Evolutionary conservation across 768 basidiomycete species (phyloP).

Genomic region (Artomyces pyxidatus): DNA sequence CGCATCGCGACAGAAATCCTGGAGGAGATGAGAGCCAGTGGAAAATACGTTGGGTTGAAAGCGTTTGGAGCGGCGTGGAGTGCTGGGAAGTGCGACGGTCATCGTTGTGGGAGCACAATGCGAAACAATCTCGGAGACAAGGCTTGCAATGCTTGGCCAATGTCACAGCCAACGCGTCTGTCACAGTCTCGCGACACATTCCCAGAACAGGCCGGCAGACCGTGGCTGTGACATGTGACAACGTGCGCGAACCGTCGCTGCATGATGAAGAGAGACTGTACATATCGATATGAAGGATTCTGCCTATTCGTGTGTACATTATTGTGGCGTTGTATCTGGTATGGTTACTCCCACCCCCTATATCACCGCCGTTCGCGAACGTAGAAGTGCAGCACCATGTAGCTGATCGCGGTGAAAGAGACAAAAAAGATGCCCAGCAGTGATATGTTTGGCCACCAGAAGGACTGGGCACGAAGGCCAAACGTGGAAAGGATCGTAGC

Average conservation of each 20-base stretch:
- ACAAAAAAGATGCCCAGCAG: slow-evolving; percentile 83
- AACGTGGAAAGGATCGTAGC: slow-evolving; percentile 94
- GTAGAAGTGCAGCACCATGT: slow-evolving; percentile 73
- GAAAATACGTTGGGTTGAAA: slow-evolving; percentile 10
- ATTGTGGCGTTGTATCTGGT: too few species aligned
- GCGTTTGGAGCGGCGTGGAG: slow-evolving; percentile 14
- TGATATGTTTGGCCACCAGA: slow-evolving; percentile 97
- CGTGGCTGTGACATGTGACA: too few species aligned
- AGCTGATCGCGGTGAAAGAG: slow-evolving; percentile 69
- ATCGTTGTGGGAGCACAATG: not conserved
- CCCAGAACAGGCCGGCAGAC: too few species aligned
- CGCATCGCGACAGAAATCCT: slow-evolving; percentile 1
- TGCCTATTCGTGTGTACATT: too few species aligned
- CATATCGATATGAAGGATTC: too few species aligned
- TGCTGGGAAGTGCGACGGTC: not conserved
- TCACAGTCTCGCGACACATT: too few species aligned
- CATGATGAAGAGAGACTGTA: too few species aligned
- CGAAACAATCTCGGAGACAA: not conserved
- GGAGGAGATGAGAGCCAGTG: not conserved
- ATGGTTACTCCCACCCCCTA: too few species aligned
- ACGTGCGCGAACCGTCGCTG: too few species aligned
- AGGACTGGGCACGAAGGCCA: slow-evolving; percentile 88
- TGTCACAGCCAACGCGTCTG: not conserved
- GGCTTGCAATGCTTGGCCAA: not conserved
- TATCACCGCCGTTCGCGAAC: slow-evolving; percentile 69